Percentiles rank a stretch among this genome's conserved stretches.
Conservation (phyloP, 441 rosid genomes). For the Melianthus villosus region DNA sequence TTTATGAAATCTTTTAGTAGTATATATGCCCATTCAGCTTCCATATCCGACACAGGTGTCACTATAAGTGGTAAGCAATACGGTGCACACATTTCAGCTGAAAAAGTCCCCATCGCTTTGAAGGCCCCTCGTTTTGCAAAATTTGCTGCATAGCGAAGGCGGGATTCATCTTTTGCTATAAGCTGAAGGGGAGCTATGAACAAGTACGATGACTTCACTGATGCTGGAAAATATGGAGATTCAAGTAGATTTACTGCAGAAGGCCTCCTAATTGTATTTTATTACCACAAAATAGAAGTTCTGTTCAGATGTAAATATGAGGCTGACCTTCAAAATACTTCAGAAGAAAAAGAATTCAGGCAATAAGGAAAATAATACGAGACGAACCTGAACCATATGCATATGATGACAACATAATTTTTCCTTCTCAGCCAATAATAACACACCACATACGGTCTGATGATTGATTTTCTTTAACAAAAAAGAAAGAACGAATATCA, state of each 20-base stretch:
- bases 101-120: constrained; percentile 70
- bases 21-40: constrained; percentile 73
- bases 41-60: constrained; percentile 38
- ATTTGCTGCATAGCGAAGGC: constrained; percentile 65
- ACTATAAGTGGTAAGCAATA: constrained; percentile 62
- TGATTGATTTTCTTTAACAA: not conserved
- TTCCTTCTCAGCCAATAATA: too few relatives aligned
- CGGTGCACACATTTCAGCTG: constrained; percentile 67
- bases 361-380: too few relatives aligned
- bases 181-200: constrained; percentile 81
- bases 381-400: too few relatives aligned
- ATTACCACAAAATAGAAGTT: constrained; percentile 13
- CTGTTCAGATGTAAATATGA: not conserved
- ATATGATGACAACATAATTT: too few relatives aligned
- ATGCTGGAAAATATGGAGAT: constrained; percentile 71
- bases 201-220: constrained; percentile 64
- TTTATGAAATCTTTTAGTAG: constrained; percentile 65
- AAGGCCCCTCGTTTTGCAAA: constrained; percentile 77
- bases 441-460: not conserved
- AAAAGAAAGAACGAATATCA: constrained; percentile 4
- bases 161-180: constrained; percentile 46
- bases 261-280: constrained; percentile 64
- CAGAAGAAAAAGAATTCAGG: too few relatives aligned
- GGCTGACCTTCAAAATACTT: too few relatives aligned
- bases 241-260: constrained; percentile 62